Base-by-base conservation (phyloP, 1,139 yeast species). In the Wickerhamomyces sp. region DNA sequence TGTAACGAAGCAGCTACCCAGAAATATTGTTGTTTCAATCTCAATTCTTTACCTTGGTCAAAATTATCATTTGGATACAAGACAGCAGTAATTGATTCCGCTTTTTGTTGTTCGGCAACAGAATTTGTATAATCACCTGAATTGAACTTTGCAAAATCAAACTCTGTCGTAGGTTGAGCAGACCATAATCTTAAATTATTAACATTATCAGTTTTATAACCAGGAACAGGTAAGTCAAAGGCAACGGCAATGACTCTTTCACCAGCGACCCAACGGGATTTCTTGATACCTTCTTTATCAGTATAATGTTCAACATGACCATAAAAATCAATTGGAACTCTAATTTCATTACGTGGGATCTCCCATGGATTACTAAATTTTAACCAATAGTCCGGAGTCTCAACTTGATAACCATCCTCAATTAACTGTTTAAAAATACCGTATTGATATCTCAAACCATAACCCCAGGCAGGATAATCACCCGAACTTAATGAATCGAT, bases 1-100 rank as follows among this genome's bases (percentile, higher is more conserved):
- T 86, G 90, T 54, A 91, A 75, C 10, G 96, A 87, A 40, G 97
- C 97, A 43, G 95, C 84, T 45, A 91, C 96, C 98, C 98, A 91
- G 68, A 91, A 91, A 69, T 88, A 91, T 68, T 91, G 97, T 69
- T 91, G 97, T 67, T 90, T 91, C 65, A 91, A 79, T 65, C 98
- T 81, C 61, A 91, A 75, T 62, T 88, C 96, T 67, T 91, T 91
- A 58, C 98, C 98, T 53, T 81, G 78, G 61, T 87, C 85, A 64
- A 90, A 90, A 66, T 90, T 90, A 65, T 90, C 96, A 66, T 90
- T 90, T 50, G 96, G 96, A 66, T 90, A 90, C 61, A 89, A 72
- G 13, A 89, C 96, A 6, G 96, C 87, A 35, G 96, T 88, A 56
- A 91, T 87, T 27, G 95, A 83, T 65, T 89, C 96, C 2, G 97